Conservation (phyloP, 371 early-diverging fungal species). For the Actinomortierella ambigua region DNA sequence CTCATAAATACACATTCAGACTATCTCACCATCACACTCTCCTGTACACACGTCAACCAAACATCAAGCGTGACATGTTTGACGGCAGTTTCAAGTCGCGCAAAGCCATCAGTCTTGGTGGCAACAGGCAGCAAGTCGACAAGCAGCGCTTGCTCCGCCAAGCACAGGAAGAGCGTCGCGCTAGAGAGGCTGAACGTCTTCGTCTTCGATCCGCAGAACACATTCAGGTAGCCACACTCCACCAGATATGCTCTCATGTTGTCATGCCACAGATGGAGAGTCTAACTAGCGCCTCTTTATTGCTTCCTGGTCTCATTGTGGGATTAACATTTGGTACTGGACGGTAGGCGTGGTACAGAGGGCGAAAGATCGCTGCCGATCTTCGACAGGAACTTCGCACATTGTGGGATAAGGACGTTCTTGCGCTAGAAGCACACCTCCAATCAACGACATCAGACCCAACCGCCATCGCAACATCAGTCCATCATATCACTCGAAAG, state of each 20-base stretch:
- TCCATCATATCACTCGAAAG: conserved; percentile 6
- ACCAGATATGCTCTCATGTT: no score
- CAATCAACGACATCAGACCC: conserved; percentile 1
- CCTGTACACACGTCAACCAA: conserved; percentile 25
- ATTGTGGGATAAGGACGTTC: conserved; percentile 36
- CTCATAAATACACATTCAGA: no score
- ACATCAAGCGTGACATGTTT: conserved; percentile 45
- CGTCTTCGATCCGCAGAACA: conserved; percentile 57
- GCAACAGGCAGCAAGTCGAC: conserved; percentile 63
- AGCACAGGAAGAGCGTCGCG: conserved; percentile 76
- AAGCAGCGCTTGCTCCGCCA: conserved; percentile 70
- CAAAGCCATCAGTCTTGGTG: conserved; percentile 84
- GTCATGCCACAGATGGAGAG: background rate
- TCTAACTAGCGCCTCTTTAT: background rate
- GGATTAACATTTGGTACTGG: background rate
- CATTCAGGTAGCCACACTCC: conserved; percentile 63
- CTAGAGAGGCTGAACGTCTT: conserved; percentile 75
- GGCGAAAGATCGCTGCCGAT: conserved; percentile 41
- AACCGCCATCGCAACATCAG: background rate
- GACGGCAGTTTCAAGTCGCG: conserved; percentile 76
- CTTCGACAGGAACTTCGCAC: conserved; percentile 46
- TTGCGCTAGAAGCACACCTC: conserved; percentile 3
- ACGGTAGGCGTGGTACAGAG: conserved; percentile 52
- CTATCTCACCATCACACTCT: no score
- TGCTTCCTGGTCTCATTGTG: background rate